These are phyloP conservation scores for Neonectria neomacrospora DNA, from an alignment of 2,329 filamentous ascomycete genomes.

Conservation along the genomic window DNA sequence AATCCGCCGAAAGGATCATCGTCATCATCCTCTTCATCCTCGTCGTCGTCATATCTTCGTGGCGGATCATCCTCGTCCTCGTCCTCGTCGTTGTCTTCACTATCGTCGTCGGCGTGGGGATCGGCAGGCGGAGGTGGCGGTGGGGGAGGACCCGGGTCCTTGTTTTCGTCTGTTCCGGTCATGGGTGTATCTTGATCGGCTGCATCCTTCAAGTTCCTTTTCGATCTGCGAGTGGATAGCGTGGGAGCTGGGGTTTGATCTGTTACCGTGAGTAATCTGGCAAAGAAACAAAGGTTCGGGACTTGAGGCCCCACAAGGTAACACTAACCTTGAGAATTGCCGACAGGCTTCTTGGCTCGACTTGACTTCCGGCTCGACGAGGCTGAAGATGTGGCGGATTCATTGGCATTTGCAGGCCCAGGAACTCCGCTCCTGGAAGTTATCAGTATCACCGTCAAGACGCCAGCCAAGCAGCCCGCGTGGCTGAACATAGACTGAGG, in stretches of 20 bases:
- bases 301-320: background rate
- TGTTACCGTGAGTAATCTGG: slow-evolving; percentile 32
- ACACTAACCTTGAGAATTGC: slow-evolving; percentile 56
- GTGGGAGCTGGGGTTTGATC: slow-evolving; percentile 51
- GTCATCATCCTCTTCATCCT: slow-evolving; percentile 70
- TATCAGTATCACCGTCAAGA: slow-evolving; percentile 24
- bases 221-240: slow-evolving; percentile 59
- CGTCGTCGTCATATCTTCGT: slow-evolving; percentile 62
- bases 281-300: background rate
- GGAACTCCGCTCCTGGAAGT: slow-evolving; percentile 39
- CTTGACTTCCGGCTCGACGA: slow-evolving; percentile 78
- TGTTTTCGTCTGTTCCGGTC: slow-evolving; percentile 73
- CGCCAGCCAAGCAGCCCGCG: background rate
- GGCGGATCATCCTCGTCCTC: slow-evolving; percentile 50
- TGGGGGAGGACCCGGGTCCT: slow-evolving; percentile 54
- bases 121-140: slow-evolving; percentile 55
- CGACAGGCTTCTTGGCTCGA: slow-evolving; percentile 73
- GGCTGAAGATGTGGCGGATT: slow-evolving; percentile 66
- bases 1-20: slow-evolving; percentile 74
- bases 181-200: slow-evolving; percentile 75
- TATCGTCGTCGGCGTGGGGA: slow-evolving; percentile 53
- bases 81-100: slow-evolving; percentile 47
- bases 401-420: slow-evolving; percentile 71
- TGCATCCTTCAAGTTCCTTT: slow-evolving; percentile 64
- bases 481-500: background rate